These are phyloP conservation scores for Lachancea waltii DNA, from an alignment of 805 yeast genomes.

Conservation along the genomic window DNA sequence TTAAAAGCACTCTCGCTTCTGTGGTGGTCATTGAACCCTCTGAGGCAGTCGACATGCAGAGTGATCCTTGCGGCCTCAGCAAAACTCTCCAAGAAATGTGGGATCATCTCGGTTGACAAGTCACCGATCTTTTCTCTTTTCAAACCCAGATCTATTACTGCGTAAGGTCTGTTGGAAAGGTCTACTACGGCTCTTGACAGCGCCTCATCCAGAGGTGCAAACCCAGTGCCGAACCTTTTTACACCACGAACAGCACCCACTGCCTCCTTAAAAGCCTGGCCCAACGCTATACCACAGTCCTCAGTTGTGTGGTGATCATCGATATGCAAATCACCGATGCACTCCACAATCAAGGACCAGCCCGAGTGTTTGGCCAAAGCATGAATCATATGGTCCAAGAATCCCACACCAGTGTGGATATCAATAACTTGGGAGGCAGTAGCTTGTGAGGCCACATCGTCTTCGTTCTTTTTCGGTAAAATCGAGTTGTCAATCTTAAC, in stretches of 20 bases:
- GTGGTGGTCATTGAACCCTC: constrained; percentile 96
- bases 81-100: constrained; percentile 92
- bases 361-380: constrained; percentile 96
- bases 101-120: constrained; percentile 91
- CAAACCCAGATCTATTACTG: constrained; percentile 82
- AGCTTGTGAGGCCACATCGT: constrained; percentile 60
- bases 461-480: constrained; percentile 32
- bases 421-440: constrained; percentile 67
- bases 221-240: constrained; percentile 86
- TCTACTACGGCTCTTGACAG: constrained; percentile 94
- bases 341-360: constrained; percentile 85
- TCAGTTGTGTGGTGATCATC: constrained; percentile 98
- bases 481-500: constrained; percentile 57
- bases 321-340: constrained; percentile 90
- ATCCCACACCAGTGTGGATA: constrained; percentile 89
- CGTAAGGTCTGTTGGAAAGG: constrained; percentile 85
- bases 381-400: constrained; percentile 94
- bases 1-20: constrained; percentile 94
- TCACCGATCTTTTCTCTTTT: constrained; percentile 92
- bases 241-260: constrained; percentile 86
- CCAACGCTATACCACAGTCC: constrained; percentile 90
- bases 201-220: constrained; percentile 96
- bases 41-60: constrained; percentile 85
- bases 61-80: constrained; percentile 90
- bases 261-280: constrained; percentile 83